Base-by-base conservation (phyloP, 768 basidiomycete genomes). In the Mycena polygramma region DNA sequence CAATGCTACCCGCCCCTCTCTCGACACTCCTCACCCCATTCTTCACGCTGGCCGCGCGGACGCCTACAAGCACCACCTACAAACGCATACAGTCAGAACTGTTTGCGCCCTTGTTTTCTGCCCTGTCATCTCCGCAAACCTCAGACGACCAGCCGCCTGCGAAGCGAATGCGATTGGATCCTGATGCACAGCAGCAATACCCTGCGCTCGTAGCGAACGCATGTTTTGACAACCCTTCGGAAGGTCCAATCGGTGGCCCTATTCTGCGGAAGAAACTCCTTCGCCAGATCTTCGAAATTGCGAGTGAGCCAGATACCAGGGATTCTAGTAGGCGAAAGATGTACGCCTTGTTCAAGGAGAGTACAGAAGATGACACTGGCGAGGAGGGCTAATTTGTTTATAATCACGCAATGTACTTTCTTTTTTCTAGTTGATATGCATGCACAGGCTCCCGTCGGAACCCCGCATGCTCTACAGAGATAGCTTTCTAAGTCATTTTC, bases 241-340 rank as follows among this genome's bases (percentile, higher is more conserved):
- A 86, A 62, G 83, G 83, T 10, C 78, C 77, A 13, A 51, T 86
- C 53, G 75, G 77, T 1, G 79, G 74, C 15, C 70, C 71, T 0
- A 72, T 75, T n/a, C 75, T 94, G 54, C 87, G 85, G 70, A 86
- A 84, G 68, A 85, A 83, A 55, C 72, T 97, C 11, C 80, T 95
- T 68, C 83, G 85, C 73, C 83, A 80, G 49, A 73, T 97, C 52
- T 97, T 97, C 75, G 87, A 91, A 20, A 81, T 90, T 39, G 95
- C 96, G 41, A 91, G 94, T 74, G 83, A 88, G 45, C 84, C 89
- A 68, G 89, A 91, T n/a, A 91, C 93, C 48, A 87, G 89, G 75
- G 94, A 95, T 73, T 82, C 90, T 8, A 96, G 92, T 79, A 87
- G 96, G 74, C 84, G 94, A 79, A 94, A 89, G 83, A 86, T 98